Conservation (phyloP, 768 basidiomycete species). For the Kondoa malvinella region DNA sequence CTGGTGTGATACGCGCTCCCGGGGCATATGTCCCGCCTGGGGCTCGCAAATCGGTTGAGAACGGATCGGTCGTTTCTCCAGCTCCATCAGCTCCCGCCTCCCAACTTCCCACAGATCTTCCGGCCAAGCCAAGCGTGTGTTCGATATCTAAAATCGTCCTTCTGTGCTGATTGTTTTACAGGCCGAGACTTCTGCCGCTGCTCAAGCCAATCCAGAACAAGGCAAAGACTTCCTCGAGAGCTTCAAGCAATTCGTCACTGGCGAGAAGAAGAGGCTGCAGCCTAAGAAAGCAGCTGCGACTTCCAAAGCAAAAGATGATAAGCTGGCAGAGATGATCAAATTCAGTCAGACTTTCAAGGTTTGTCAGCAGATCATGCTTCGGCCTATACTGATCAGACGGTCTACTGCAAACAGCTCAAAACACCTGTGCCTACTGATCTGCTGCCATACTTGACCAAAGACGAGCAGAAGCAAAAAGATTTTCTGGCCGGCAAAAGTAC, state of each 20-base stretch:
- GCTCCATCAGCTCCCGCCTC: slow-evolving; percentile 24
- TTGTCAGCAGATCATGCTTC: slow-evolving; percentile 19
- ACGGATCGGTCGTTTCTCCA: slow-evolving; percentile 10
- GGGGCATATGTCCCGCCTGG: slow-evolving; percentile 91
- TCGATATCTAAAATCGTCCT: not conserved
- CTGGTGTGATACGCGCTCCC: slow-evolving; percentile 69
- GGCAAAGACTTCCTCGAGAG: slow-evolving; percentile 38
- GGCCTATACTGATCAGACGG: too few relatives aligned
- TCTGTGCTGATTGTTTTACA: not conserved
- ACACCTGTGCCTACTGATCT: slow-evolving; percentile 90
- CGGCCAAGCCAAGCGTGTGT: slow-evolving; percentile 2
- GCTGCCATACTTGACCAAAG: slow-evolving; percentile 78
- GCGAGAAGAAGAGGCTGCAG: slow-evolving; percentile 72
- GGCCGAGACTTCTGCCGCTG: not conserved
- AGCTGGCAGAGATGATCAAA: slow-evolving; percentile 77
- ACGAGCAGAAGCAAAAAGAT: slow-evolving; percentile 51
- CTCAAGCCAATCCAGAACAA: not conserved
- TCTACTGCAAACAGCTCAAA: slow-evolving; percentile 76
- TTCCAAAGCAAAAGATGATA: slow-evolving; percentile 87
- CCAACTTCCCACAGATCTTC: slow-evolving; percentile 16
- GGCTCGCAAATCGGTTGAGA: slow-evolving; percentile 42
- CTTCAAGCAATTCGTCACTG: slow-evolving; percentile 82
- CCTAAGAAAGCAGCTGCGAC: slow-evolving; percentile 76
- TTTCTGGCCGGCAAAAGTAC: slow-evolving; percentile 38
- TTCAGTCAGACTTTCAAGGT: slow-evolving; percentile 94